Base-by-base conservation (phyloP, 371 early-diverging fungal genomes). In the Apophysomyces elegans region DNA sequence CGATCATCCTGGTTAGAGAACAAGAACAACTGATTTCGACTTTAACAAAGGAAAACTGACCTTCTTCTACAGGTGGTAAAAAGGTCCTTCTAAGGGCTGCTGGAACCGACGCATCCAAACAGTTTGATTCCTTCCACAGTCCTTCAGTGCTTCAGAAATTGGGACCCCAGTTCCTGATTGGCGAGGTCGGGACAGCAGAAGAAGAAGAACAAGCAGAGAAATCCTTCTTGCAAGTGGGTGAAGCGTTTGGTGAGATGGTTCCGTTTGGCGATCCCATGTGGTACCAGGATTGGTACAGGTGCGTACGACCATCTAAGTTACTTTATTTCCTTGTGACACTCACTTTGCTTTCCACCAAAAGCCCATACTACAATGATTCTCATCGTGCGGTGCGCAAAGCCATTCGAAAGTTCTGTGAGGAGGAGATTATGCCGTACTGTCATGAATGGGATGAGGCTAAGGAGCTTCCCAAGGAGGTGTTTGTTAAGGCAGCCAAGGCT, bases 121-220 rank as follows among this genome's bases (percentile, higher is more conserved):
- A 91, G 69, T 94, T 94, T 73, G 88, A 89, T 65, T 82, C 87
- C 69, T 90, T 93, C 75, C 94, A 94, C 81, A 86, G 86, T 56
- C 37, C 45, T 35, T 58, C 73, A 37, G 71, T 84, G n/a, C 75
- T 85, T 32, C 81, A 77, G 59, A 79, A 85, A 64, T 82, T 79
- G 16, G 75, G 79, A 12, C 72, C 75, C 11, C 66, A 77, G 12
- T 69, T 84, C 38, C 70, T 66, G 59, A 78, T 85, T 57, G 86
- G 86, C 37, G 68, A 56, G 45, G 57, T 85, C 46, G 85, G 83
- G 21, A 50, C 54, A 16, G 47, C 9, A 43, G 62, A 68, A n/a
- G 66, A 66, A 7, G 67, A 67, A 38, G 59, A 61, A 38, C 56
- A 39, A 8, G 59, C 64, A 16, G 45, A 58, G n/a, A 32, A 50